Base-by-base conservation (phyloP, 2,329 filamentous ascomycete genomes). In the Hyphodiscus sp. region DNA sequence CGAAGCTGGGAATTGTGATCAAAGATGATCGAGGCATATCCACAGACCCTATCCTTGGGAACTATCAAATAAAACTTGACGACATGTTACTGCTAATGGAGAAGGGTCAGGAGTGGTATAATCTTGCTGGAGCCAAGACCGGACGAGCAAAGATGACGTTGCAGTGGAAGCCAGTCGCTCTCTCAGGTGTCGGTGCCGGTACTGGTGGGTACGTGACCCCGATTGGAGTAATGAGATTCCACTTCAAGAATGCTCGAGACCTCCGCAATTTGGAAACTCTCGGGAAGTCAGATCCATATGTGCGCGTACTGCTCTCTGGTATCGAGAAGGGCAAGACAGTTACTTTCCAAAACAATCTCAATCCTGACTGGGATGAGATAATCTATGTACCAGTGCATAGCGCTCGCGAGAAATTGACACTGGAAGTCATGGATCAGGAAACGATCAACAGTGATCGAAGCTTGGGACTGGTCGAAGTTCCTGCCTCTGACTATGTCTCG, bases 341-440 rank as follows among this genome's bases (percentile, higher is more conserved):
- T 49, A 97, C 92, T 0, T 96, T 94, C 76, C 85, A 90, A 68
- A 99, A 96, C 72, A 95, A 96, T 58, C 82, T 99, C 54, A 90
- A 95, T 68, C 94, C 94, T 1, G 87, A 94, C 50, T 99, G 89
- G 85, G 91, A 99, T 65, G 94, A 99, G 71, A 85, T 99, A 20
- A 80, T 96, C 20, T 99, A 99, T 67, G 80, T 99, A 0, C 92
- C 95, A 1, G 81, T 99, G 53, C 92, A 96, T 69, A 91, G 86
- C 7, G 65, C 80, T 15, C 86, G 89, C 30, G 94, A 99, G 69
- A 90, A 87, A 65, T 76, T 99, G 29, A 83, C 85, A 1, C 73
- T 99, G 18, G 94, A 99, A 70, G 91, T 97, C 60, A 96, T 99
- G 92, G 94, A 99, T 64, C 84, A 94, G 57, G 94, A 99, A 71